Conservation (phyloP, 768 basidiomycete genomes). For the Mycena vulgaris region DNA sequence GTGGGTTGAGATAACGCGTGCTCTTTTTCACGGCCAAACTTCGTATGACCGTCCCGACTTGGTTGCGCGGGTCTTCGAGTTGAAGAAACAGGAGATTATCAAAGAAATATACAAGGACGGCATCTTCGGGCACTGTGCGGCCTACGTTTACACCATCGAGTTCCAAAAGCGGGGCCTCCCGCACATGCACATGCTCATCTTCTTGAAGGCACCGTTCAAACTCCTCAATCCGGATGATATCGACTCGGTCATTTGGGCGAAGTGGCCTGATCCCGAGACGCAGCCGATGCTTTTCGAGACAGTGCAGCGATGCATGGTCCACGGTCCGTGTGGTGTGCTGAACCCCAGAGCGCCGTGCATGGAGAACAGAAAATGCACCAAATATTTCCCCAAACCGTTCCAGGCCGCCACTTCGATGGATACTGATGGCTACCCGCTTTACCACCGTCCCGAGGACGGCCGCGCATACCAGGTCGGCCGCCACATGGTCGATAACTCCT, state of each 20-base stretch:
- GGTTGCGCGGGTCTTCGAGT: not conserved
- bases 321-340: not conserved
- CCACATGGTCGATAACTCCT: not conserved
- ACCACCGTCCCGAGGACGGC: not conserved
- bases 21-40: not conserved
- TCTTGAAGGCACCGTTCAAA: not conserved
- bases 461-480: not conserved
- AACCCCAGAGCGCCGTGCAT: not conserved
- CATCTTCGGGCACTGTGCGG: not conserved
- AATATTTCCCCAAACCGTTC: not conserved
- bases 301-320: not conserved
- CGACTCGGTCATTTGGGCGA: not conserved
- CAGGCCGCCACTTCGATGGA: not conserved
- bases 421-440: not conserved
- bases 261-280: not conserved
- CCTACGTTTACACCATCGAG: conserved; percentile 6
- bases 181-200: conserved; percentile 3
- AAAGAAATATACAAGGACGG: not conserved
- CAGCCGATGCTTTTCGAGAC: not conserved
- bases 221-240: not conserved
- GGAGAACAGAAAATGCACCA: conserved; percentile 1
- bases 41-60: not conserved
- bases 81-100: conserved; percentile 2
- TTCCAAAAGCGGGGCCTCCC: conserved; percentile 3
- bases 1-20: not conserved